A percentile compares a stretch with the other conserved stretches of the same genome.
Evolutionary conservation across 2,329 filamentous ascomycete genomes (phyloP).

Genomic region (Stylonectria norvegica): DNA sequence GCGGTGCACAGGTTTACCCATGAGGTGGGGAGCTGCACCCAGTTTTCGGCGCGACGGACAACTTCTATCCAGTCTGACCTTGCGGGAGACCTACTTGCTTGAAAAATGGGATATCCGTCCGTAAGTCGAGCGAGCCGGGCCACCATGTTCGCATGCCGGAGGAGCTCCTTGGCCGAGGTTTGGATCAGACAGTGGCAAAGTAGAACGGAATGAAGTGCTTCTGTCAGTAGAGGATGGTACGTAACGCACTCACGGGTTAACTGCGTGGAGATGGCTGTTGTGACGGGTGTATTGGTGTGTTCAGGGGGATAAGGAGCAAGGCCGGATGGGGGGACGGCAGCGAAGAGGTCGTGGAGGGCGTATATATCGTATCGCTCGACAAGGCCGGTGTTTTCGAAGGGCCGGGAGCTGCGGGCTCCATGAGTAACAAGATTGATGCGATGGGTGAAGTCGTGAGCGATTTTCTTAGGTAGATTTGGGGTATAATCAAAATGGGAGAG

Average conservation of each 20-base stretch:
- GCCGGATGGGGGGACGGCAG: constrained; percentile 60
- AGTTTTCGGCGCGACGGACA: constrained; percentile 63
- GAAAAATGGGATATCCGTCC: constrained; percentile 79
- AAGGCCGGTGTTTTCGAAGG: constrained; percentile 27
- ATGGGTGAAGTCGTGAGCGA: constrained; percentile 54
- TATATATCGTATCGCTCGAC: constrained; percentile 39
- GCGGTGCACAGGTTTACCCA: constrained; percentile 72
- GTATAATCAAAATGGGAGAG: constrained; percentile 76
- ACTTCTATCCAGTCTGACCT: constrained; percentile 80
- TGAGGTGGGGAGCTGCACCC: constrained; percentile 59
- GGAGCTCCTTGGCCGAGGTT: constrained; percentile 72
- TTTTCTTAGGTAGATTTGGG: constrained; percentile 60
- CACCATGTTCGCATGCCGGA: constrained; percentile 78
- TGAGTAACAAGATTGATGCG: constrained; percentile 57
- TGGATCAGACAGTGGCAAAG: constrained; percentile 77
- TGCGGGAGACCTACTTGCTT: constrained; percentile 66
- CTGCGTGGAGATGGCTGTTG: constrained; percentile 33
- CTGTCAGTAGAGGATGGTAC: constrained; percentile 76
- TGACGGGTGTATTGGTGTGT: constrained; percentile 29
- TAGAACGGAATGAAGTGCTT: constrained; percentile 74
- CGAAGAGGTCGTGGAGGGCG: constrained; percentile 63
- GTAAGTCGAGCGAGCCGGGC: constrained; percentile 69
- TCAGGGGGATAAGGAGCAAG: constrained; percentile 64
- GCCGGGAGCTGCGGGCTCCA: constrained; percentile 41
- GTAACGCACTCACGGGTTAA: constrained; percentile 44